Evolutionary conservation across 202 grass and related monocot genomes (phyloP), one percentile per base, ranked within the genome.

Genomic region (Tripidium arundinaceum): DNA sequence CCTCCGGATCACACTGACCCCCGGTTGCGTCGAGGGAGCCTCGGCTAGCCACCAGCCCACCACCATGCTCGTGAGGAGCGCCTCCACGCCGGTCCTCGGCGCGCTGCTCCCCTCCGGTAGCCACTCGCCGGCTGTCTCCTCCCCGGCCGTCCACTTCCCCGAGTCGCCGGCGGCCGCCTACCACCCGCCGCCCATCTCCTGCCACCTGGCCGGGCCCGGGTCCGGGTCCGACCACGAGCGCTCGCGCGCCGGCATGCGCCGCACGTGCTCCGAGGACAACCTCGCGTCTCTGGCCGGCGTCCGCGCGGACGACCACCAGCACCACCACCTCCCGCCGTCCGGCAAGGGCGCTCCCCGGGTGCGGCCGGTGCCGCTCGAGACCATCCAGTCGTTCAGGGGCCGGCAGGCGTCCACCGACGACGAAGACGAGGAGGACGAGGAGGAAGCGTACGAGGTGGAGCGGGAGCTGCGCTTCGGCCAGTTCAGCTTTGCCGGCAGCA

Each of bases 11-110:
- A 52, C 49, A 8, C 49, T 50, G 47, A 50, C 3, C 9, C 8
- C n/a, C 7, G 8, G 12, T 26, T 27, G n/a, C 49, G 43, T n/a
- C 22, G 76, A 2, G 11, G n/a, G 13, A 52, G 1, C 1, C 4
- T n/a, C 2, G 31, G 16, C 39, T 34, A 24, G 14, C 11, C n/a
- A 25, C 0, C 3, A 3, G 7, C 2, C 8, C 47, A n/a, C 31
- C 41, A 43, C 33, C 11, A 98, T 98, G 94, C 73, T 98, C 2
- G 81, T 86, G 34, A 81, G 90, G 55, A 98, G 92, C 71, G 54
- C 90, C 22, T 98, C 92, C 11, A 98, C 95, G 55, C 90, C 94
- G 68, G 45, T 91, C 14, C 83, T 93, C 8, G 87, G 92, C 19
- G 86, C 95, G 58, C 95, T 98, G 55, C 85, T 67, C 71, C 14